Percentiles rank a stretch among this genome's conserved stretches.
Conservation (phyloP, 2,329 filamentous ascomycete genomes). For the Fusarium tjaetaba region DNA sequence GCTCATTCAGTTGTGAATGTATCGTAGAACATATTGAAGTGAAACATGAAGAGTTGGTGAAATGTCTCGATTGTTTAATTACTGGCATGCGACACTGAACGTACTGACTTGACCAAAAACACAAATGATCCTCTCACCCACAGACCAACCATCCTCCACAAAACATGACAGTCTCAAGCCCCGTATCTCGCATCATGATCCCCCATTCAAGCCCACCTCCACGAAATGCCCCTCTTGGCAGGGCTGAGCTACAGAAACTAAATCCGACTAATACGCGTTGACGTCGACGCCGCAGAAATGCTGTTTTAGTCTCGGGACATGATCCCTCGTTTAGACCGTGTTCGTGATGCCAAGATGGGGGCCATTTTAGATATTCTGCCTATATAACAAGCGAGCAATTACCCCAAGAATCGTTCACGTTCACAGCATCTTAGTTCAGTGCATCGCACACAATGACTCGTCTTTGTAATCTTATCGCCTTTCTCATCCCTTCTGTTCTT, state of each 20-base stretch:
- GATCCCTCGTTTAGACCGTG: constrained; percentile 9
- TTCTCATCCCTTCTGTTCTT: neutral
- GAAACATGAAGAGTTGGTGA: rapidly evolving
- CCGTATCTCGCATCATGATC: constrained; percentile 17
- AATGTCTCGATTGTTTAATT: too few species aligned
- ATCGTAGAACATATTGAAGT: too few species aligned
- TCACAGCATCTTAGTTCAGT: too few species aligned
- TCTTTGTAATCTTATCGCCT: neutral
- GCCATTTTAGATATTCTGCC: neutral
- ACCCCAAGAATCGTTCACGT: rapidly evolving
- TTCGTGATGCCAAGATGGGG: neutral
- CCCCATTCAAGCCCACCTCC: constrained; percentile 13
- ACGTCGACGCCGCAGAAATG: neutral
- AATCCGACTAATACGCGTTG: constrained; percentile 28
- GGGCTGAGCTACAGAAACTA: constrained; percentile 15
- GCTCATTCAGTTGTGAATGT: too few species aligned
- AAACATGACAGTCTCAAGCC: neutral
- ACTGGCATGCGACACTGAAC: neutral
- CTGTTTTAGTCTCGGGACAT: constrained; percentile 29
- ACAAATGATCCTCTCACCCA: neutral
- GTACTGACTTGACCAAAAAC: neutral
- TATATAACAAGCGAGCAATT: constrained; percentile 8
- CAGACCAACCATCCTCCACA: neutral
- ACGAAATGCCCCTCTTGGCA: constrained; percentile 10
- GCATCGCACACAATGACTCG: constrained; percentile 13